Percentiles rank a stretch among this genome's conserved stretches.
These are phyloP conservation scores for Paramecium sexaurelia DNA, from an alignment of 73 alveolate genomes.

Conservation along the genomic window DNA sequence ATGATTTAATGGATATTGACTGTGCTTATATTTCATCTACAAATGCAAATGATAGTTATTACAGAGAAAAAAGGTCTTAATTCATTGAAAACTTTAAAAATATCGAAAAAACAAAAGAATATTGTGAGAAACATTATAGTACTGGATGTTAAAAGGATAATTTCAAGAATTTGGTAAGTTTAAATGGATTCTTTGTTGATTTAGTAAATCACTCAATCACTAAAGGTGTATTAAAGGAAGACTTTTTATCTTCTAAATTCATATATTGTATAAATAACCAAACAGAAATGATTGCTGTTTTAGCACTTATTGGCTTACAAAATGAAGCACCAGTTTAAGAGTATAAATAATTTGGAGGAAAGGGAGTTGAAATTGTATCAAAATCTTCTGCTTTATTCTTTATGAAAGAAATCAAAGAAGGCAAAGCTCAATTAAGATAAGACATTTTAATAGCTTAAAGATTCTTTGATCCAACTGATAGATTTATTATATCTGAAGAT, in stretches of 20 bases:
- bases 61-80: conserved; percentile 46
- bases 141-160: not conserved
- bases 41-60: not conserved
- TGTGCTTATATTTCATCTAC: not conserved
- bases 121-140: conserved; percentile 89
- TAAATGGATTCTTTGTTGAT: conserved; percentile 80
- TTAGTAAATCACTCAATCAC: conserved; percentile 81
- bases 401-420: conserved; percentile 87
- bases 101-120: conserved; percentile 85
- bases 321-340: conserved; percentile 77
- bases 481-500: conserved; percentile 58
- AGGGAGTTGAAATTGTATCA: conserved; percentile 77
- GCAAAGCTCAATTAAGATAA: conserved; percentile 75
- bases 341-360: conserved; percentile 74
- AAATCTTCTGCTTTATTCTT: conserved; percentile 75
- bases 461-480: conserved; percentile 74
- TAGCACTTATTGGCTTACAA: conserved; percentile 87
- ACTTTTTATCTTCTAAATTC: conserved; percentile 78
- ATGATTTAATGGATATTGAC: not conserved
- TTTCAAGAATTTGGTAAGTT: not conserved
- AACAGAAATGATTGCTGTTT: conserved; percentile 74
- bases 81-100: conserved; percentile 70
- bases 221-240: conserved; percentile 62
- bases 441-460: conserved; percentile 86
- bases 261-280: conserved; percentile 70